Percentiles rank a stretch among this genome's conserved stretches.
These are phyloP conservation scores for Syzygium grande DNA, from an alignment of 345 rosid species.

Conservation along the genomic window DNA sequence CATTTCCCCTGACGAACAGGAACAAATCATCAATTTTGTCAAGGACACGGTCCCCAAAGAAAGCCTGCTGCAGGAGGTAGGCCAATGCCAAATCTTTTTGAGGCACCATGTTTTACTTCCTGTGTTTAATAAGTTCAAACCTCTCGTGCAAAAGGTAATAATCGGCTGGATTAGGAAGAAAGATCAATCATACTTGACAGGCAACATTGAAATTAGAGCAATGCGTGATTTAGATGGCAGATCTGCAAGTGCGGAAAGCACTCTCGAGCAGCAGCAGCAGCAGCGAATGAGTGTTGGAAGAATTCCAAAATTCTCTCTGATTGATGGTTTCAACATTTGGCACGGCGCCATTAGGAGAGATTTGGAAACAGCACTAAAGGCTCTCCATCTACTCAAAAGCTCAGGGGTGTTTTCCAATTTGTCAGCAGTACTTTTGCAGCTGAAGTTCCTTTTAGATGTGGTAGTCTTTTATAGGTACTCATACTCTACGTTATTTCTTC, in stretches of 20 bases:
- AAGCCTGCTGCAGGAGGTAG: slow-evolving; percentile 50
- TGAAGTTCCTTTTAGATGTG: slow-evolving; percentile 62
- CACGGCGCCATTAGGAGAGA: slow-evolving; percentile 47
- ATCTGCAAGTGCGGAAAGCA: slow-evolving; percentile 9
- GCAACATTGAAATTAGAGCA: background rate
- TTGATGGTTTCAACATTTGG: slow-evolving; percentile 41
- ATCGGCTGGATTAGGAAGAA: slow-evolving; percentile 37
- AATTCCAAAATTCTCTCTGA: background rate
- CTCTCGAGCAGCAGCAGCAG: background rate
- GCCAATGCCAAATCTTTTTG: slow-evolving; percentile 4
- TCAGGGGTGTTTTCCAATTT: slow-evolving; percentile 27
- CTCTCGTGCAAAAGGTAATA: slow-evolving; percentile 38
- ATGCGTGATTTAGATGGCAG: background rate
- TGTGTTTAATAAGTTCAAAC: background rate
- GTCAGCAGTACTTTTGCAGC: slow-evolving; percentile 25
- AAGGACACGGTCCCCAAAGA: slow-evolving; percentile 38
- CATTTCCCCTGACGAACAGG: slow-evolving; percentile 29
- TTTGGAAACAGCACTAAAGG: slow-evolving; percentile 42
- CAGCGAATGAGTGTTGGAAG: background rate
- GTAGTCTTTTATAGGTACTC: slow-evolving; percentile 62
- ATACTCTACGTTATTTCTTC: background rate
- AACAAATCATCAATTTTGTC: slow-evolving; percentile 27
- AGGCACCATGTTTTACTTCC: slow-evolving; percentile 8
- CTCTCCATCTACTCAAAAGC: slow-evolving; percentile 21
- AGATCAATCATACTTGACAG: slow-evolving; percentile 13